These are phyloP conservation scores for Alternaria ventricosa DNA, from an alignment of 2,329 filamentous ascomycete species.

Conservation along the genomic window DNA sequence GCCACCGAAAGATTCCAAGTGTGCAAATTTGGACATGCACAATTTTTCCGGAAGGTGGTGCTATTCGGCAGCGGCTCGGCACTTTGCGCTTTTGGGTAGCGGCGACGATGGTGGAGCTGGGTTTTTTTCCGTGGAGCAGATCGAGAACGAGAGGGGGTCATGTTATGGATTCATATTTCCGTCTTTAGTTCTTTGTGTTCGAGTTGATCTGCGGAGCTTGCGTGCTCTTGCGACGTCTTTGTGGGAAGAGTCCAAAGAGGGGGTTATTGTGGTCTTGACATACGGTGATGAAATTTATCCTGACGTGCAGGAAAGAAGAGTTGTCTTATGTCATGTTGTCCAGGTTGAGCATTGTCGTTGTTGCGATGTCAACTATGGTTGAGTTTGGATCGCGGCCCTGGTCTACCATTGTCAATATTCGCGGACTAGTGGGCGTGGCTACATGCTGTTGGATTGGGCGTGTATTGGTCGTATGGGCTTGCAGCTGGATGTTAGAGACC, in stretches of 20 bases:
- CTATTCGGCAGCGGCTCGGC: conserved; percentile 24
- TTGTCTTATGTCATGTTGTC: neutral
- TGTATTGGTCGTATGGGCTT: neutral
- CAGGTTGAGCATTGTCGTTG: neutral
- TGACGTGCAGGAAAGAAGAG: neutral
- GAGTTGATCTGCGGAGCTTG: neutral
- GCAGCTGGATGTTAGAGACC: neutral
- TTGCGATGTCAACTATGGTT: neutral
- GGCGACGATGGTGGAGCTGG: conserved; percentile 11
- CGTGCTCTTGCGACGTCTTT: neutral
- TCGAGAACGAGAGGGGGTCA: neutral
- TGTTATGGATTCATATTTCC: neutral
- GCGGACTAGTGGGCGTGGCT: neutral
- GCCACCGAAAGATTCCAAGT: neutral
- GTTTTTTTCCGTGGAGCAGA: neutral
- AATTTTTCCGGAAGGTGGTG: conserved; percentile 20
- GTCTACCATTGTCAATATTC: neutral
- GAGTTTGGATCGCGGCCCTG: neutral
- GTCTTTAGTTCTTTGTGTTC: neutral
- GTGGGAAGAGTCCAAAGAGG: neutral
- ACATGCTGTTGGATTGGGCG: neutral
- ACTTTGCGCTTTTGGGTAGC: conserved; percentile 19
- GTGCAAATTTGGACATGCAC: conserved; percentile 5
- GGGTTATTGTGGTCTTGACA: neutral
- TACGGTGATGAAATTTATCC: neutral